Evolutionary conservation across 352 stramenopile genomes (phyloP).

Genomic region (Globisporangium sylvaticum): DNA sequence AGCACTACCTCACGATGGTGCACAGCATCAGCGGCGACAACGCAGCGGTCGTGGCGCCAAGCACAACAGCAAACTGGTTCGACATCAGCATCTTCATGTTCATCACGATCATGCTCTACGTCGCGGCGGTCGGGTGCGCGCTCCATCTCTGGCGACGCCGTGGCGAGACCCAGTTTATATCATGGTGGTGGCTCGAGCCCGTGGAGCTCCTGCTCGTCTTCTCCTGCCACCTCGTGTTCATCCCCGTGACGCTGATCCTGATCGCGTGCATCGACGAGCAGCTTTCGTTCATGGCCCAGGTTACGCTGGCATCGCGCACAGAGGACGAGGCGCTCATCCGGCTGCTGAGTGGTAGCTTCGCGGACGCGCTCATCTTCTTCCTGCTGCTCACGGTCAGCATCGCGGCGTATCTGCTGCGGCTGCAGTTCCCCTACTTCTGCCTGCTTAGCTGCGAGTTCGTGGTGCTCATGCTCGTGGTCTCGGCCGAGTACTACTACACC

Average conservation of each 20-base stretch:
- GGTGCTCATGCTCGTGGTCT: conserved; percentile 28
- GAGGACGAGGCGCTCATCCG: conserved; percentile 13
- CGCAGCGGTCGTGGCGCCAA: neutral
- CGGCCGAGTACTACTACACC: conserved; percentile 18
- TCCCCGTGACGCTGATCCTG: conserved; percentile 32
- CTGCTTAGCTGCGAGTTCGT: conserved; percentile 37
- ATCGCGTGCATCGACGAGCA: conserved; percentile 37
- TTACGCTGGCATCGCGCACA: neutral
- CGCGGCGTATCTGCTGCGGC: conserved; percentile 36
- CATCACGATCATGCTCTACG: conserved; percentile 26
- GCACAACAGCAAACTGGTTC: conserved; percentile 19
- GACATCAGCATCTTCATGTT: conserved; percentile 20
- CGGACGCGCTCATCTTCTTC: conserved; percentile 45
- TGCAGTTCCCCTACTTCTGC: conserved; percentile 55
- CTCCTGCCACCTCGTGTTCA: conserved; percentile 40
- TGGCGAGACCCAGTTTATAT: conserved; percentile 28
- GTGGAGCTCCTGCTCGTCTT: conserved; percentile 40
- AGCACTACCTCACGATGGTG: conserved; percentile 9
- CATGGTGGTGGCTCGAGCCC: conserved; percentile 27
- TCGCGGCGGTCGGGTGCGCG: conserved; percentile 19
- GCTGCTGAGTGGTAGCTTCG: conserved; percentile 32
- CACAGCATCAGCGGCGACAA: conserved; percentile 13
- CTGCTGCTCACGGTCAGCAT: conserved; percentile 34
- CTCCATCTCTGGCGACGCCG: conserved; percentile 27
- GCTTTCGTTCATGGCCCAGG: conserved; percentile 14